Evolutionary conservation across 805 yeast genomes (phyloP), one percentile per base, ranked within the genome.

Genomic region (Yamadazyma ubonensis): DNA sequence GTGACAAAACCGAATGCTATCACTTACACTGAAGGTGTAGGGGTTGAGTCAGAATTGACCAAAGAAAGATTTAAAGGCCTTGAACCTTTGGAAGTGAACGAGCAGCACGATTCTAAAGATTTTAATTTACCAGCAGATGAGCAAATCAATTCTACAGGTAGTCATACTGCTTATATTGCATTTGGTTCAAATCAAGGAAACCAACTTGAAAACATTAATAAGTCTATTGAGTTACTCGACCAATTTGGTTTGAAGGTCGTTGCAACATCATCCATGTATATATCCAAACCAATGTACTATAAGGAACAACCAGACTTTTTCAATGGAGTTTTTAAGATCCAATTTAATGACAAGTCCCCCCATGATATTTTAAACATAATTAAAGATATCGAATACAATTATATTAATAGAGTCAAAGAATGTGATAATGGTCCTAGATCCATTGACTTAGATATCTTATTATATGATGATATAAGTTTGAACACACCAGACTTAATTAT

Each of bases 241-340:
- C 34, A 58, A 4, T 53, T 66, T 7, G 54, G 57, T 0, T 68
- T 86, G 14, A 49, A 59, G 9, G 75, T 93, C 0, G 43, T 70
- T 2, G 67, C 75, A 2, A 76, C 91, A 0, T 90, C 98, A 0
- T 78, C 95, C 0, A 63, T 91, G 39, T 93, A 87, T 59, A 79
- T 83, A 43, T 86, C 96, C 15, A 86, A 83, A 51, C 98, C 99
- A 28, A 91, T 93, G 98, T 93, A 89, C 59, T 79, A 73, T 46
- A 60, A 73, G 25, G 86, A 88, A 41, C 99, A 93, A 62, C 73
- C 79, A 2, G 81, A 79, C 51, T 93, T 93, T 54, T 65, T 81
- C 51, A 93, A 93, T 58, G 98, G 97, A 2, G 95, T 81, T 3
- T 55, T 87, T 11, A 77, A 82, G 47, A 67, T 85, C 11, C 43